Evolutionary conservation across 192 early-diverging fungal genomes (phyloP), one percentile per base, ranked within the genome.

Genomic region (Coemansia biformis): DNA sequence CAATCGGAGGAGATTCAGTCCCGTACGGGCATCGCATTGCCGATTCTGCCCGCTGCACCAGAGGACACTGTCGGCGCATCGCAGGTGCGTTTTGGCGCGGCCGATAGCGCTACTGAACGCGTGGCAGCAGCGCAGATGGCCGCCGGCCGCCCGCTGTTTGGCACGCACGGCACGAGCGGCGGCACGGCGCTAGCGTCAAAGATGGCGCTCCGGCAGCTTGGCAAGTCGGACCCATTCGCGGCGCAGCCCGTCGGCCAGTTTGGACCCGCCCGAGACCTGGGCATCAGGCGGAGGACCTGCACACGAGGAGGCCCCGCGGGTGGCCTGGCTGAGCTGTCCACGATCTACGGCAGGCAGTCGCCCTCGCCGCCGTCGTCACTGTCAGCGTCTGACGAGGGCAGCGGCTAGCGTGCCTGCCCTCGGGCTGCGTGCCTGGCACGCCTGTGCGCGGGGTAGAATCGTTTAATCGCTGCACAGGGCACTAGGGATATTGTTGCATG

Each of bases 21-120:
- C 34, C 81, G 84, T 40, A 77, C 78, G 36, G 66, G 71, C n/a
- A 61, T 90, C 8, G 38, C 66, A 4, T 50, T 89, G 26, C 62
- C 81, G 18, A 63, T 91, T 15, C 38, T 84, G 29, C 82, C 83
- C 4, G 69, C 66, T 32, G 38, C 56, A 13, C 19, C 45, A 4
- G 74, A 77, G 19, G 86, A 89, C 57, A 47, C 53, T 3, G 35
- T 62, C 0, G 38, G 61, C 32, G 82, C 87, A 8, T 67, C 82
- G 29, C 23, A 51, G 11, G 63, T 79, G 0, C 75, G 79, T 29
- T 84, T 68, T 63, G 48, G 57, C 22, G 26, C 23, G 14, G 28
- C 37, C 11, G 38, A 49, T 6, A 30, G 22, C n/a, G 18, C 45
- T 0, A 5, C 23, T 8, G 11, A 5, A 7, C 48, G 36, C 2